phyloP scores from a whole-genome alignment of 2,329 filamentous ascomycete species.

The Talaromyces atroroseus region DNA sequence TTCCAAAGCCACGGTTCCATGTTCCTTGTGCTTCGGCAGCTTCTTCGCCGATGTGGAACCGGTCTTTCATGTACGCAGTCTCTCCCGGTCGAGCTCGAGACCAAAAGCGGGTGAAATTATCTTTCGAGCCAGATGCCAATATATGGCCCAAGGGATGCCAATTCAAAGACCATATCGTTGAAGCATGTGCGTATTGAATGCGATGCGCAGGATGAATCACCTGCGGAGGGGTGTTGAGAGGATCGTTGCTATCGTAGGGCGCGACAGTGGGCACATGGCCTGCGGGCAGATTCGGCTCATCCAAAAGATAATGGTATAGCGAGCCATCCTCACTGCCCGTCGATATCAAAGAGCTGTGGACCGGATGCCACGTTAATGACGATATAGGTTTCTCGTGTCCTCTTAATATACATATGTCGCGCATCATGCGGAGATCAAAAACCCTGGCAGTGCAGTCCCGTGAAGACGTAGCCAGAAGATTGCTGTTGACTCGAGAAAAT shows the following conservation, averaged over 20 bases:
- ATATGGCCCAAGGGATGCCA: constrained; percentile 98
- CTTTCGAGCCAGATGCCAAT: constrained; percentile 90
- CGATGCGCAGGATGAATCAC: constrained; percentile 90
- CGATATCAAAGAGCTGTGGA: constrained; percentile 81
- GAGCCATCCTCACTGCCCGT: constrained; percentile 88
- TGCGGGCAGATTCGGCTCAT: constrained; percentile 81
- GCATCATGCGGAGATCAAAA: constrained; percentile 97
- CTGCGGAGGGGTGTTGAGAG: constrained; percentile 72
- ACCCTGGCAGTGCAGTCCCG: constrained; percentile 88
- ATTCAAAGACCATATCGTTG: constrained; percentile 94
- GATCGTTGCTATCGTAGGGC: constrained; percentile 80
- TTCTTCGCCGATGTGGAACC: constrained; percentile 91
- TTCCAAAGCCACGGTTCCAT: constrained; percentile 74
- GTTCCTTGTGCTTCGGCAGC: constrained; percentile 94
- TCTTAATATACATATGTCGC: constrained; percentile 86
- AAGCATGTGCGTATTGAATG: constrained; percentile 82
- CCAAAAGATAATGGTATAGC: constrained; percentile 88
- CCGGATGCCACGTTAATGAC: constrained; percentile 86
- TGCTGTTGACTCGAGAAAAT: constrained; percentile 80
- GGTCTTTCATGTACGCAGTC: constrained; percentile 75
- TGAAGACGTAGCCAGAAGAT: constrained; percentile 84
- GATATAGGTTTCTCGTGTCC: constrained; percentile 96
- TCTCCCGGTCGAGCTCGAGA: constrained; percentile 85
- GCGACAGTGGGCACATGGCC: constrained; percentile 67
- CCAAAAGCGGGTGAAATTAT: constrained; percentile 96